Base-by-base conservation (phyloP, 495 filamentous ascomycete species). In the Pseudotulostoma volvatum region DNA sequence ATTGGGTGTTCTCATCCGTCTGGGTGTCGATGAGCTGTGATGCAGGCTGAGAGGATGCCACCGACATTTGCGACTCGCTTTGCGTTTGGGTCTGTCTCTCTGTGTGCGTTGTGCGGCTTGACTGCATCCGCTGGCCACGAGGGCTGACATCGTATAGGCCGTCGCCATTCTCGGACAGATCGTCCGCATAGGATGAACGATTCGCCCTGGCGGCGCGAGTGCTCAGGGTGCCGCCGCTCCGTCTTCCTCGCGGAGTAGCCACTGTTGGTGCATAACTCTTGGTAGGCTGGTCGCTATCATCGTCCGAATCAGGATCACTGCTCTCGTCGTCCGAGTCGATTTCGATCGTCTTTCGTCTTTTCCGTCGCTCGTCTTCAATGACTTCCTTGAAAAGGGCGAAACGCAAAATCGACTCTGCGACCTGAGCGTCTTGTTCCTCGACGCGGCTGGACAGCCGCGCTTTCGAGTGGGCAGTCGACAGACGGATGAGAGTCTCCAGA, bases 321-420 rank as follows among this genome's bases (percentile, higher is more conserved):
- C 58, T 64, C 36, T 66, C 65, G 3, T 67, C 61, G 11, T 70
- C 67, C 30, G 45, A 45, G 13, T 51, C 49, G 51, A 55, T 64
- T 42, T 42, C 61, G 16, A 56, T 63, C 5, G 68, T 58, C 52
- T 73, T 76, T 44, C 74, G 66, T 40, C 73, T 56, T 64, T 86
- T 88, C 43, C 76, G 71, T 32, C 85, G 81, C 53, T 86, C 83
- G 46, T 84, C 81, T 55, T 90, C 82, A 15, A 93, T 64, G 13
- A 99, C 77, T 62, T 99, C 90, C 56, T 99, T 99, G 71, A 96
- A 99, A 39, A 99, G 74, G 13, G 90, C 90, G 52, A 94, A 99
- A 18, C 90, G 74, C 28, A 99, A 64, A 48, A 99, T 93, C 13
- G 74, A 67, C 53, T 99, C 88, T 8, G 90, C 90, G 36, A 83